Percentiles rank a stretch among this genome's conserved stretches.
phyloP scores from a whole-genome alignment of 257 asterid species.

The Capsicum pubescens region DNA sequence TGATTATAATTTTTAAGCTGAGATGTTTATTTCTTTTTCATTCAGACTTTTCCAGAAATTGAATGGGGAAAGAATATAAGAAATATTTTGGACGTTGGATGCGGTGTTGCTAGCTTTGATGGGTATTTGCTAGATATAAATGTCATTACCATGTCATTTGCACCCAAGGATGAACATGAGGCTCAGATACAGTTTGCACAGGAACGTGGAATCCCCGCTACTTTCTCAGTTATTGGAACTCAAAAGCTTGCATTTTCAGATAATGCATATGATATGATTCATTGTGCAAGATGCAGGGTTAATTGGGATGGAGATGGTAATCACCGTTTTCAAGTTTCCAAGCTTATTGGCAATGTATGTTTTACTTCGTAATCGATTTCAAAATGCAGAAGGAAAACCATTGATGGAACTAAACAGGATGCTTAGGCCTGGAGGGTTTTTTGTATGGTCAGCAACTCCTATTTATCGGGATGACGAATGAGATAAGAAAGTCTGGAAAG shows the following conservation, averaged over 20 bases:
- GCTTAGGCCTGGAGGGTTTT: conserved; percentile 95
- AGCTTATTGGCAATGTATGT: not conserved
- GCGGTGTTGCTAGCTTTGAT: too few species aligned
- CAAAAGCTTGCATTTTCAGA: conserved; percentile 65
- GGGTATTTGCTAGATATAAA: conserved; percentile 39
- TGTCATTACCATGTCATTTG: conserved; percentile 71
- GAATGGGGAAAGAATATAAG: too few species aligned
- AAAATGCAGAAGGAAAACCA: conserved; percentile 77
- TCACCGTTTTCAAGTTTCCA: conserved; percentile 39
- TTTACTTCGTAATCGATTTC: conserved; percentile 33
- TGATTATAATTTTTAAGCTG: not conserved
- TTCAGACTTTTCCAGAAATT: too few species aligned
- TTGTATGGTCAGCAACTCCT: conserved; percentile 97
- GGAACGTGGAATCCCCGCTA: conserved; percentile 79
- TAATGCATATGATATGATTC: conserved; percentile 66
- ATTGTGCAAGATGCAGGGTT: conserved; percentile 82
- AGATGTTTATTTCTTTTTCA: conserved; percentile 22
- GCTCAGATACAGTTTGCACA: conserved; percentile 86
- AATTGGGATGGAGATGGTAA: conserved; percentile 80
- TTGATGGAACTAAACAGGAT: conserved; percentile 85
- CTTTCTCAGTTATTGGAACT: conserved; percentile 70
- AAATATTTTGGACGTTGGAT: too few species aligned
- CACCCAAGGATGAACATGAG: conserved; percentile 78
- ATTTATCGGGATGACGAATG: conserved; percentile 69
- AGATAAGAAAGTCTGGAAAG: conserved; percentile 73